A percentile compares a stretch with the other conserved stretches of the same genome.
These are phyloP conservation scores for Suillus occidentalis DNA, from an alignment of 768 basidiomycete species.

Conservation along the genomic window DNA sequence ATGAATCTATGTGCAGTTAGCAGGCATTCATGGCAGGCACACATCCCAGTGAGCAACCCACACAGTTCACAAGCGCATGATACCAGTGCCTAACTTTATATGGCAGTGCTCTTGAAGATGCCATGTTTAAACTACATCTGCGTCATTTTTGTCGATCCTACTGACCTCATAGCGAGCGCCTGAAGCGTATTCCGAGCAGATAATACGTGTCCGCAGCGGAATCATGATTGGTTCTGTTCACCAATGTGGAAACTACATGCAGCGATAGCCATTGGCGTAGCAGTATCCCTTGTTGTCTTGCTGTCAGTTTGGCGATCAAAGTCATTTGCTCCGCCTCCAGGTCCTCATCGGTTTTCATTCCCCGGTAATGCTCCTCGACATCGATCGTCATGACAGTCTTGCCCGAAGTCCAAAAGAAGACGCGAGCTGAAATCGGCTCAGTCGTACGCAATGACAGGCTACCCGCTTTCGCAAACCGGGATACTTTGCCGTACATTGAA, in stretches of 20 bases:
- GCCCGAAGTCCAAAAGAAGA: constrained; percentile 12
- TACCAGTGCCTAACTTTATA: too few species aligned
- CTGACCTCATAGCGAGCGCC: too few species aligned
- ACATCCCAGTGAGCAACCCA: too few species aligned
- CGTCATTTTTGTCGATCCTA: not conserved
- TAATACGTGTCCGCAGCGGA: not conserved
- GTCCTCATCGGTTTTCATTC: constrained; percentile 35
- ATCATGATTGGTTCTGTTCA: not conserved
- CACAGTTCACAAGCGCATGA: too few species aligned
- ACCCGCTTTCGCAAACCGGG: constrained; percentile 4
- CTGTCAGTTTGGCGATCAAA: not conserved
- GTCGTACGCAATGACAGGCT: constrained; percentile 3
- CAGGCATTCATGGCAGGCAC: too few species aligned
- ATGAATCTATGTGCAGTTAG: not conserved
- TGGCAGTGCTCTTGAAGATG: not conserved
- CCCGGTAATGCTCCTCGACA: constrained; percentile 40
- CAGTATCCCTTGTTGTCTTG: not conserved
- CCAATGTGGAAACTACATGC: not conserved
- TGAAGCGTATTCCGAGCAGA: too few species aligned
- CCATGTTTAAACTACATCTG: not conserved
- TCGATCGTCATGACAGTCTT: constrained; percentile 26
- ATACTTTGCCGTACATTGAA: constrained; percentile 8
- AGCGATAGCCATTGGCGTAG: not conserved
- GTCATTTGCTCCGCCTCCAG: constrained; percentile 20
- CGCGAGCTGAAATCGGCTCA: constrained; percentile 10